Evolutionary conservation across 129 eudicot species (phyloP), one percentile per base, ranked within the genome.

Genomic region (Flaveria brownii): DNA sequence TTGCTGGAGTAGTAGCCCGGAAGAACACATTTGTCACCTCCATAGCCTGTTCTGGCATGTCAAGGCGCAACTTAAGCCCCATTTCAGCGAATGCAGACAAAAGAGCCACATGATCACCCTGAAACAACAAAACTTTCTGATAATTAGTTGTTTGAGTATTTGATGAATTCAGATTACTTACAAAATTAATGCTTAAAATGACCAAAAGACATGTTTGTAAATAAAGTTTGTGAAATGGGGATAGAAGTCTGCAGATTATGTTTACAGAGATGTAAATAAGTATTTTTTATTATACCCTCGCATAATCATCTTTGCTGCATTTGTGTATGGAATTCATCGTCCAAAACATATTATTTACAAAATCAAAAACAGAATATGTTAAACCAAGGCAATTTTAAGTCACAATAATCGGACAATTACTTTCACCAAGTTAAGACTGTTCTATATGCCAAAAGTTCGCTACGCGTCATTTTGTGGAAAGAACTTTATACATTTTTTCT

Each of bases 71-170:
- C 84, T 87, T 91, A 49, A 94, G 93, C 69, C 99, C 97, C 97
- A 94, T 94, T 85, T 94, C 99, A 49, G 96, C 82, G 28, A 94
- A 88, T 28, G 99, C 95, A 75, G 99, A 91, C 82, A 94, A 79
- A 83, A 94, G 96, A 39, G 99, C 99, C 86, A 89, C 99, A 73
- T 91, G 92, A 71, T 94, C 99, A 17, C 99, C 99, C 99, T 94
- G 84, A 79, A 87, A 72, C 61, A 62, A 28, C 45, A 63, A 30
- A 63, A 63, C 2, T 30, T 28, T 63, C 43, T 15, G 10, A 63
- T 28, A 28, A 63, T 63, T 30, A 63, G 22, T 28, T 26, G 67
- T 61, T 25, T 61, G 41, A 61, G n/a, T 59, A 33, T 23, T 59
- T 59, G 67, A 26, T 25, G 25, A 61, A 3, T 61, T 61, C 16